Evolutionary conservation across 2,329 filamentous ascomycete genomes (phyloP).

Genomic region (Uncinocarpus reesii): DNA sequence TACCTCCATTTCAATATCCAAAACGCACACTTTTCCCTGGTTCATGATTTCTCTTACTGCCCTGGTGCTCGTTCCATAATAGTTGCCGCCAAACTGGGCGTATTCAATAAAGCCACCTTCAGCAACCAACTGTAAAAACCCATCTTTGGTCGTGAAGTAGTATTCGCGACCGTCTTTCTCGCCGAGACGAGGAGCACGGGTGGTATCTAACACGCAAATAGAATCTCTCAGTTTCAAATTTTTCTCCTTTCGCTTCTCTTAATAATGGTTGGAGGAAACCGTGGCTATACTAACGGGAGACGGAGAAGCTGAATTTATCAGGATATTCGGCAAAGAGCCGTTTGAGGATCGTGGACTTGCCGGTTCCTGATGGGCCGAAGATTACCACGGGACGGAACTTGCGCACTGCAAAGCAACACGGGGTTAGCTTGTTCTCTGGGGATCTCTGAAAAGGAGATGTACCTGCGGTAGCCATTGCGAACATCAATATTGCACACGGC

Average conservation of each 20-base stretch:
- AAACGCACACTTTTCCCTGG: conserved; percentile 63
- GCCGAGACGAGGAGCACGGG: conserved; percentile 61
- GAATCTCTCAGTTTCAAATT: background rate
- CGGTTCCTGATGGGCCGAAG: conserved; percentile 34
- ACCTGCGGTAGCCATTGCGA: conserved; percentile 8
- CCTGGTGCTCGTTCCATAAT: conserved; percentile 73
- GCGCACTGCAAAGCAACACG: conserved; percentile 17
- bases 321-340: conserved; percentile 35
- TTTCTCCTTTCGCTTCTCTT: background rate
- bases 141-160: conserved; percentile 59
- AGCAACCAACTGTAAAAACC: conserved; percentile 59
- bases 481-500: conserved; percentile 4
- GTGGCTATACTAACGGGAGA: conserved; percentile 28
- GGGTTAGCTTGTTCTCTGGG: background rate
- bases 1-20: conserved; percentile 97
- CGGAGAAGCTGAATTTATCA: conserved; percentile 35
- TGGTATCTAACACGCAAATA: conserved; percentile 53
- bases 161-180: conserved; percentile 73
- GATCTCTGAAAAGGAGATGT: background rate
- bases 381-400: conserved; percentile 34
- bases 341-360: conserved; percentile 37
- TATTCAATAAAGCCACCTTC: conserved; percentile 72
- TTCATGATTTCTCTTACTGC: conserved; percentile 66
- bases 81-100: conserved; percentile 74
- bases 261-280: conserved; percentile 2